Evolutionary conservation across 139 green algal species (phyloP).

Genomic region (Mesotaenium endlicherianum): DNA sequence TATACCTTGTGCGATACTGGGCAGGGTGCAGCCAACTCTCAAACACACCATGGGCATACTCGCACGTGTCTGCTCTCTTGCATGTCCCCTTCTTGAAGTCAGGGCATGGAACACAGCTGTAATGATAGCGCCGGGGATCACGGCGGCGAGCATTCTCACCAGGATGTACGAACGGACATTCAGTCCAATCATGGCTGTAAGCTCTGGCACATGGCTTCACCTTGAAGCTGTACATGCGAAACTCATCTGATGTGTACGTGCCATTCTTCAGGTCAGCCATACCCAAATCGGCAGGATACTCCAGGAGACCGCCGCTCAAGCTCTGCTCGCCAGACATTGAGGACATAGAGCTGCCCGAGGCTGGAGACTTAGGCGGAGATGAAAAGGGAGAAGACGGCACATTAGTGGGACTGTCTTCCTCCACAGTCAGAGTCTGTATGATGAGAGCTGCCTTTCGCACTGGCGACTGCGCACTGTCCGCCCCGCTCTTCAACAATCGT

Average conservation of each 20-base stretch:
- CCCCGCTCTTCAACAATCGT: too few relatives aligned
- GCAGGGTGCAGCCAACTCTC: conserved; percentile 95
- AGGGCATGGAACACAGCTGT: conserved; percentile 88
- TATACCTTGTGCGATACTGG: conserved; percentile 73
- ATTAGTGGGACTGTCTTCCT: background rate
- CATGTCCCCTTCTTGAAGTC: conserved; percentile 87
- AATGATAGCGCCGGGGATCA: conserved; percentile 75
- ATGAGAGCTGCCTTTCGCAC: too few relatives aligned
- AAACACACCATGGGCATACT: conserved; percentile 92
- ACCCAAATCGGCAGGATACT: too few relatives aligned
- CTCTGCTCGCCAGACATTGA: background rate
- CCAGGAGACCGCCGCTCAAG: background rate
- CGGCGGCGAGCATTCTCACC: conserved; percentile 87
- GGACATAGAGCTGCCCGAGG: background rate
- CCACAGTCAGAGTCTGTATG: background rate
- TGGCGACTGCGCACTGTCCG: too few relatives aligned
- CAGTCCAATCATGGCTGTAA: conserved; percentile 87
- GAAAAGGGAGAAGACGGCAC: background rate
- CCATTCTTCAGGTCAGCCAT: background rate
- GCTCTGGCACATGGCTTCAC: conserved; percentile 65
- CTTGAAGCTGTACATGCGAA: conserved; percentile 60
- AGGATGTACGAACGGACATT: conserved; percentile 91
- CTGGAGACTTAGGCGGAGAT: background rate
- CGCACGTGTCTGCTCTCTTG: conserved; percentile 77
- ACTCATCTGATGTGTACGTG: conserved; percentile 37